Conservation (phyloP, 1,284 basidiomycete genomes). For the Trichosporon sp. region DNA sequence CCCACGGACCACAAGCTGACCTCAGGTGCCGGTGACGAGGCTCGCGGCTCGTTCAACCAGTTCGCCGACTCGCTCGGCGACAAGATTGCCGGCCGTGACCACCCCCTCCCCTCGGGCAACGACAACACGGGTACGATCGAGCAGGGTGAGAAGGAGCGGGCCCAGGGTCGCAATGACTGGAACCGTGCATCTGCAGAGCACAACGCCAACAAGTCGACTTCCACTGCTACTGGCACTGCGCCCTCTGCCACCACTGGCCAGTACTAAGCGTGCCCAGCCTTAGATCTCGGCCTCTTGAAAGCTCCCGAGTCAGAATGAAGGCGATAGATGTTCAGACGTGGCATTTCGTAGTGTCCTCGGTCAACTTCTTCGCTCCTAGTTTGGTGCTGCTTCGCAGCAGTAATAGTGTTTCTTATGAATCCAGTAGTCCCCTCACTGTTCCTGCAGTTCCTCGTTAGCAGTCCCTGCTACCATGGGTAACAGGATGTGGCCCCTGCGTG, state of each 20-base stretch:
- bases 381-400: background rate
- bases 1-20: too few species aligned
- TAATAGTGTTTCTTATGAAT: background rate
- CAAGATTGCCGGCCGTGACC: conserved; percentile 6
- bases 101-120: background rate
- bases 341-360: background rate
- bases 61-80: conserved; percentile 17
- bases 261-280: background rate
- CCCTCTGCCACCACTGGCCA: background rate
- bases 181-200: background rate
- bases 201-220: background rate
- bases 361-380: background rate
- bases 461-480: too few species aligned
- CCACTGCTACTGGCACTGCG: background rate
- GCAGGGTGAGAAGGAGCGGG: background rate
- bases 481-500: background rate
- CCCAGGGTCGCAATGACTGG: background rate
- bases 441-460: too few species aligned
- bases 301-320: too few species aligned
- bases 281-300: background rate
- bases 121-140: conserved; percentile 1
- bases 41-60: conserved; percentile 17
- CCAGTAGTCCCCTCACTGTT: background rate
- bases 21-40: background rate
- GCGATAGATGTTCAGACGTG: too few species aligned